Conservation (phyloP, 768 basidiomycete genomes). For the Boletus rubroflammeus region DNA sequence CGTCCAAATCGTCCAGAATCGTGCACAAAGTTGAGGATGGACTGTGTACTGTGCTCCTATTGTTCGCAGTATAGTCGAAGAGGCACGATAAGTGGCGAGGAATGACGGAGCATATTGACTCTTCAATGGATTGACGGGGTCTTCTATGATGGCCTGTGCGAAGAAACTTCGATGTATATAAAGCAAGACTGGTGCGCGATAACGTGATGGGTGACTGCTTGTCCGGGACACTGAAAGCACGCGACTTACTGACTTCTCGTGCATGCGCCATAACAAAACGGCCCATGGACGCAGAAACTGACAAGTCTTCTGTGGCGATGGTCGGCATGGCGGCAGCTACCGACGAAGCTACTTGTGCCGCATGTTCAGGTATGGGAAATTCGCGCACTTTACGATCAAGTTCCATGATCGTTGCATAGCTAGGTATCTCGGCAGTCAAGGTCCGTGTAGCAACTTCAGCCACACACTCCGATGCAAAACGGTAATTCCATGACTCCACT, state of each 20-base stretch:
- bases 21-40: constrained; percentile 45
- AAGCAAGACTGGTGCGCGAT: constrained; percentile 43
- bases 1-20: constrained; percentile 65
- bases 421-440: constrained; percentile 60
- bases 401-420: constrained; percentile 62
- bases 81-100: constrained; percentile 56
- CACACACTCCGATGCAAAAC: constrained; percentile 63
- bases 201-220: constrained; percentile 2
- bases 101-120: constrained; percentile 64
- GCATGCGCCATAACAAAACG: constrained; percentile 36
- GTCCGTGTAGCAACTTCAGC: constrained; percentile 61
- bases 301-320: constrained; percentile 10
- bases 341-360: constrained; percentile 38
- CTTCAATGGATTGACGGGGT: constrained; percentile 62
- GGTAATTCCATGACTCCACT: constrained; percentile 62
- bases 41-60: constrained; percentile 45
- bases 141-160: constrained; percentile 66
- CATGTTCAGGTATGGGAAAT: constrained; percentile 50
- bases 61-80: constrained; percentile 52
- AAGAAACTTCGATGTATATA: constrained; percentile 69
- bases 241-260: constrained; percentile 35
- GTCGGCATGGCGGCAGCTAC: constrained; percentile 21
- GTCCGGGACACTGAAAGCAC: not conserved
- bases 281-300: constrained; percentile 34
- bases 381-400: constrained; percentile 67